Percentiles rank a stretch among this genome's conserved stretches.
Evolutionary conservation across 768 basidiomycete genomes (phyloP).

Genomic region (Cyclocybe aegerita): DNA sequence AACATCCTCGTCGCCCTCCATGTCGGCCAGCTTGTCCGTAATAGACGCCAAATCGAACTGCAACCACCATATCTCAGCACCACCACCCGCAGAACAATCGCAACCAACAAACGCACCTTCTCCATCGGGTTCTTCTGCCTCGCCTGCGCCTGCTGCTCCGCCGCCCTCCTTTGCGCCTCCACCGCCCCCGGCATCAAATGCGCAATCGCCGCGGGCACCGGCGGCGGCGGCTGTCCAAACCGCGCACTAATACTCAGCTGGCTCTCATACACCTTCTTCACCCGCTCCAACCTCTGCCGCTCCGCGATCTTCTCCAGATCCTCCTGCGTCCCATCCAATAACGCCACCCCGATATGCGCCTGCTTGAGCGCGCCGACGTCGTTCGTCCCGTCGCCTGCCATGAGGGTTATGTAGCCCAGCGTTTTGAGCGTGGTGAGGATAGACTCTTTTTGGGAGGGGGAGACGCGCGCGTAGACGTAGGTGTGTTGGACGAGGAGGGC

Average conservation of each 20-base stretch:
- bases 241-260: constrained; percentile 87
- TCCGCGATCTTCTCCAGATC: constrained; percentile 94
- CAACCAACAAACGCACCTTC: constrained; percentile 53
- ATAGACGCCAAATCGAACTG: constrained; percentile 32
- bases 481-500: constrained; percentile 86
- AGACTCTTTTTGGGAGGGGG: constrained; percentile 92
- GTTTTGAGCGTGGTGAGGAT: constrained; percentile 89
- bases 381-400: constrained; percentile 99
- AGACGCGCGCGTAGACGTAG: constrained; percentile 98
- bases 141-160: constrained; percentile 59
- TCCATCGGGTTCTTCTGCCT: constrained; percentile 87
- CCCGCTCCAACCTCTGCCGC: constrained; percentile 81
- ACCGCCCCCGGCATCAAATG: constrained; percentile 90
- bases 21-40: constrained; percentile 62
- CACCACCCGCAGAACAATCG: not conserved
- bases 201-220: constrained; percentile 86
- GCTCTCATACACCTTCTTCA: constrained; percentile 97
- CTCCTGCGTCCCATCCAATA: constrained; percentile 87
- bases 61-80: constrained; percentile 3
- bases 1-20: constrained; percentile 93
- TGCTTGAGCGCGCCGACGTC: constrained; percentile 98
- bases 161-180: constrained; percentile 81
- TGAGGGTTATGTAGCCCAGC: constrained; percentile 89
- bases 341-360: constrained; percentile 94
- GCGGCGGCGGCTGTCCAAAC: constrained; percentile 92